phyloP scores from a whole-genome alignment of 2,329 filamentous ascomycete genomes.

The Aspergillus udagawae region DNA sequence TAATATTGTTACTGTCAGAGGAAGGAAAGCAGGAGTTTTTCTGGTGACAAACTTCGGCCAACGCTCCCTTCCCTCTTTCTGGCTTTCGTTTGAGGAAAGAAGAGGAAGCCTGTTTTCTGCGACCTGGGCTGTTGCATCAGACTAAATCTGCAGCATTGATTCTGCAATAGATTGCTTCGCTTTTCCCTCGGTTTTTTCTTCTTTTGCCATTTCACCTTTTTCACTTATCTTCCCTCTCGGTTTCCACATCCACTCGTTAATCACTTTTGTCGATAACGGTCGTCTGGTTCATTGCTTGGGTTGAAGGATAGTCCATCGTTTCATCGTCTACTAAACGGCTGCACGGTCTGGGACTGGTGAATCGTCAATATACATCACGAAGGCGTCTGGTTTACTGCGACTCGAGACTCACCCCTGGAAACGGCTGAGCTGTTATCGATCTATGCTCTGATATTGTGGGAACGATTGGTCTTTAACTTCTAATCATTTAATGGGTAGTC shows the following conservation, averaged over 20 bases:
- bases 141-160: not conserved
- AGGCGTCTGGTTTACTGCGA: slow-evolving; percentile 7
- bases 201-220: not conserved
- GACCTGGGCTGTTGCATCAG: not conserved
- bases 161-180: not conserved
- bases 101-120: slow-evolving; percentile 15
- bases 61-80: slow-evolving; percentile 23
- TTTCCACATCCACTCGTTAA: not conserved
- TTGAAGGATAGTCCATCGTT: not conserved
- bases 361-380: slow-evolving; percentile 12
- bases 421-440: slow-evolving; percentile 1
- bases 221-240: not conserved
- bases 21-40: not conserved
- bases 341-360: slow-evolving; percentile 18
- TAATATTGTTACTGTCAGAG: not conserved
- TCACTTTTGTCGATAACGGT: not conserved
- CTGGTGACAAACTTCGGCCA: not conserved
- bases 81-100: slow-evolving; percentile 27
- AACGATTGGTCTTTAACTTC: slow-evolving; percentile 9
- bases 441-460: slow-evolving; percentile 8
- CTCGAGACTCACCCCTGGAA: not conserved
- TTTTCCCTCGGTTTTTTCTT: not conserved
- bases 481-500: slow-evolving; percentile 25
- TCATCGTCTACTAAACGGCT: not conserved
- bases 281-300: not conserved